Evolutionary conservation across 2,329 filamentous ascomycete genomes (phyloP).

Genomic region (Aciculosporium take): DNA sequence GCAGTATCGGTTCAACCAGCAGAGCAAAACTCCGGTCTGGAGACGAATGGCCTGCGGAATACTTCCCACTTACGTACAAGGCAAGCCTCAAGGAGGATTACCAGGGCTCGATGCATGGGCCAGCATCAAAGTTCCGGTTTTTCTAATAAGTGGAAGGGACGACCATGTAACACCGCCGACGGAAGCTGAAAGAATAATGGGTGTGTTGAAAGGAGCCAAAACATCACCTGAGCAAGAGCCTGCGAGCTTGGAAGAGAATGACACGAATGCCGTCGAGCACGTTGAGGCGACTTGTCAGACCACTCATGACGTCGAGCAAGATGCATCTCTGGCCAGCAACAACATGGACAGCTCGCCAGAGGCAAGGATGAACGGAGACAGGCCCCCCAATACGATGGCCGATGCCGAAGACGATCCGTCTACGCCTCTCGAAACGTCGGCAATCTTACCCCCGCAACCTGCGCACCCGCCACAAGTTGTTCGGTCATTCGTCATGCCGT

Average conservation of each 20-base stretch:
- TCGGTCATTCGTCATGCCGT: conserved; percentile 55
- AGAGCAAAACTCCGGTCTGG: conserved; percentile 72
- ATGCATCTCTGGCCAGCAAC: neutral
- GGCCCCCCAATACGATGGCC: conserved; percentile 10
- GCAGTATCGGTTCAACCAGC: conserved; percentile 63
- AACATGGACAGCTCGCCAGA: neutral
- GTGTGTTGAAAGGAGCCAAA: conserved; percentile 19
- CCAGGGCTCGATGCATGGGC: conserved; percentile 60
- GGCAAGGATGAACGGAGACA: neutral
- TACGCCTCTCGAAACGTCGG: conserved; percentile 27
- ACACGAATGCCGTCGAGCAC: neutral
- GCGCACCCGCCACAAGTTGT: conserved; percentile 39
- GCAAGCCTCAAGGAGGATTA: conserved; percentile 44
- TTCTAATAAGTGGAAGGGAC: conserved; percentile 62
- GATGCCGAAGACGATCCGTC: conserved; percentile 31
- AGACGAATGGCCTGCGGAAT: conserved; percentile 64
- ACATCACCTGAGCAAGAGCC: conserved; percentile 14
- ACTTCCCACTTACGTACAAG: conserved; percentile 44
- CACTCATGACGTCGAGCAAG: neutral
- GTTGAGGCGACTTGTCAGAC: neutral
- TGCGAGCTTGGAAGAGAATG: neutral
- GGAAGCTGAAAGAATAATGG: conserved; percentile 54
- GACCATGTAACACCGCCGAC: conserved; percentile 62
- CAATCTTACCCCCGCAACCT: conserved; percentile 29
- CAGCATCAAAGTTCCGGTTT: conserved; percentile 57